Conservation (phyloP, 805 yeast genomes). For the Candida ponderosae region DNA sequence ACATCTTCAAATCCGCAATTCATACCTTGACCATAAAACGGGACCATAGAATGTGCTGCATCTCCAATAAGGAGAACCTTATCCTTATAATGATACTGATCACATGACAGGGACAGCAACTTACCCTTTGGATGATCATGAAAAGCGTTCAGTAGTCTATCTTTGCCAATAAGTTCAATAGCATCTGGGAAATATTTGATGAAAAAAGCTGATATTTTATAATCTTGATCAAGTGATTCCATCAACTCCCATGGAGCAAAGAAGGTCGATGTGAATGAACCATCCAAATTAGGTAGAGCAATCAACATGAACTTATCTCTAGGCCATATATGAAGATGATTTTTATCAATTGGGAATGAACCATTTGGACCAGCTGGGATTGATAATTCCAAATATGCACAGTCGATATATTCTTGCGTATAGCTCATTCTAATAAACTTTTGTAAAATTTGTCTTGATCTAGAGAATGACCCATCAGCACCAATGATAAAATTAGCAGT, state of each 20-base stretch:
- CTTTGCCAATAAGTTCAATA: constrained; percentile 53
- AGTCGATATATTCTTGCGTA: constrained; percentile 72
- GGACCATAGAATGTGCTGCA: constrained; percentile 96
- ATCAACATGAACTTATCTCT: constrained; percentile 80
- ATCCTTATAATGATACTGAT: constrained; percentile 60
- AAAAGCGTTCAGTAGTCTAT: constrained; percentile 41
- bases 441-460: constrained; percentile 62
- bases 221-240: constrained; percentile 39
- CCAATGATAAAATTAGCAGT: constrained; percentile 60
- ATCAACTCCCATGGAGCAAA: constrained; percentile 74
- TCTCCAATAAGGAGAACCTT: constrained; percentile 74
- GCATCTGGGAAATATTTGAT: constrained; percentile 67
- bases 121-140: constrained; percentile 64
- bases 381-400: constrained; percentile 73
- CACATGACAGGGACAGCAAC: constrained; percentile 63
- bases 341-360: constrained; percentile 42
- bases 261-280: constrained; percentile 83
- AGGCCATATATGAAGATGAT: constrained; percentile 92
- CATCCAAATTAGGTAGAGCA: constrained; percentile 79
- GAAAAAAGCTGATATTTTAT: constrained; percentile 48
- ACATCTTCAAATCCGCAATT: constrained; percentile 95
- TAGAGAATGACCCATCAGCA: constrained; percentile 80
- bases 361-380: constrained; percentile 48
- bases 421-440: constrained; percentile 60
- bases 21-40: constrained; percentile 97